Evolutionary conservation across 179 eudicot species (phyloP).

Genomic region (Silene noctiflora): DNA sequence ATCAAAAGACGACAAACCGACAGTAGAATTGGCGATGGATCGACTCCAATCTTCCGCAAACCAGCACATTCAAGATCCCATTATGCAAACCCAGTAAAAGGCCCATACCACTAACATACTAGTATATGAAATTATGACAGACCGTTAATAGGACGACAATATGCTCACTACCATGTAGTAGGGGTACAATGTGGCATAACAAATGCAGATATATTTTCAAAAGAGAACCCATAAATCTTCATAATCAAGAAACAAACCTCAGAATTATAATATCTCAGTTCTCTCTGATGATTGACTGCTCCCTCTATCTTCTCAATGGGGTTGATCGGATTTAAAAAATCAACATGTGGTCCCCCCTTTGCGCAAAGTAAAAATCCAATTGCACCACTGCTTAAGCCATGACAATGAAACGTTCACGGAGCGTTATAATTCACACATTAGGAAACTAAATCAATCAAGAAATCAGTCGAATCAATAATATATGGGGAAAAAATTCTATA

Average conservation of each 20-base stretch:
- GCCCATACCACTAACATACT: too few relatives aligned
- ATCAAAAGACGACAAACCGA: too few relatives aligned
- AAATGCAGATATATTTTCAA: not conserved
- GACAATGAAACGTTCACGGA: not conserved
- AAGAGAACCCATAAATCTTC: not conserved
- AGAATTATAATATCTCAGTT: conserved; percentile 78
- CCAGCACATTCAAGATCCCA: too few relatives aligned
- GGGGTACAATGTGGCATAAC: not conserved
- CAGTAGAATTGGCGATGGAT: too few relatives aligned
- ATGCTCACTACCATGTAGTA: not conserved
- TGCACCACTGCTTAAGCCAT: conserved; percentile 53
- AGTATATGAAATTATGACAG: too few relatives aligned
- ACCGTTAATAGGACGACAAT: not conserved
- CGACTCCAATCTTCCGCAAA: too few relatives aligned
- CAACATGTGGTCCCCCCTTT: conserved; percentile 85
- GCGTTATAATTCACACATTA: not conserved
- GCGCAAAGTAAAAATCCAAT: conserved; percentile 92
- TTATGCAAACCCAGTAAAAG: too few relatives aligned
- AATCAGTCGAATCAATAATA: too few relatives aligned
- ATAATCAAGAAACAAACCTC: conserved; percentile 49
- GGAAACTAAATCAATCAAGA: too few relatives aligned
- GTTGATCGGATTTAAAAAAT: conserved; percentile 76
- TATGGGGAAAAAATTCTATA: too few relatives aligned
- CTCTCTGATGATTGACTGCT: conserved; percentile 56
- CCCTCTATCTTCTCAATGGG: conserved; percentile 94